These are phyloP conservation scores for Collybia nuda DNA, from an alignment of 768 basidiomycete species.

Conservation along the genomic window DNA sequence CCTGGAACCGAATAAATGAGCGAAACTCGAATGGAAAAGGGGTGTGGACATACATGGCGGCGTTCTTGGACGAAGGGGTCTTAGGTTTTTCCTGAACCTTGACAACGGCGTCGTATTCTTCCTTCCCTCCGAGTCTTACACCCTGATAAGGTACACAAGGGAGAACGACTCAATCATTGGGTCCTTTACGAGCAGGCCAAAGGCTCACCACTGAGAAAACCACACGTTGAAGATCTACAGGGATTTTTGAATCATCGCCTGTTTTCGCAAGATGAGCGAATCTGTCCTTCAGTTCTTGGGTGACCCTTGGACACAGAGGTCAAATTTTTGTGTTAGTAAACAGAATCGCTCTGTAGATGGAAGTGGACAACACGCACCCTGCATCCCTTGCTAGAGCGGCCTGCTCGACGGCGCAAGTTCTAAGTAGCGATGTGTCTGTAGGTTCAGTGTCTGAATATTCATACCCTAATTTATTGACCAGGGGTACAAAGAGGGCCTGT, in stretches of 20 bases:
- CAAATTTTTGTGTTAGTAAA: conserved; percentile 4
- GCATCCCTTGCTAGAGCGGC: conserved; percentile 32
- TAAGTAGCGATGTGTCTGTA: conserved; percentile 65
- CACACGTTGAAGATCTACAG: conserved; percentile 69
- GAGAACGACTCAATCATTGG: conserved; percentile 2
- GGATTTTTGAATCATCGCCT: conserved; percentile 75
- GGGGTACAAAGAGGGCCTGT: conserved; percentile 67
- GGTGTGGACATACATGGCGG: conserved; percentile 57
- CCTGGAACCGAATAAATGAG: conserved; percentile 24
- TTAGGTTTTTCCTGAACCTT: conserved; percentile 68
- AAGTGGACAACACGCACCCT: conserved; percentile 15
- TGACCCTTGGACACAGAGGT: conserved; percentile 47
- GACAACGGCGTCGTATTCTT: conserved; percentile 74
- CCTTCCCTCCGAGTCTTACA: conserved; percentile 68
- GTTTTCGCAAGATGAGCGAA: conserved; percentile 72
- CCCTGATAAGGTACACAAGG: conserved; percentile 37
- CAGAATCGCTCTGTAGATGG: not conserved
- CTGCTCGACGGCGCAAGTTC: conserved; percentile 68
- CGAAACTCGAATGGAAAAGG: not conserved
- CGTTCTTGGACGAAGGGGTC: conserved; percentile 70
- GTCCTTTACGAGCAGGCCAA: not conserved
- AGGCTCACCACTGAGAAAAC: conserved; percentile 52
- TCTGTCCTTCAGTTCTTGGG: conserved; percentile 67
- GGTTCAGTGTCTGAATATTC: conserved; percentile 68
- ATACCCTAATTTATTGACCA: conserved; percentile 79